phyloP scores from a whole-genome alignment of 1,284 basidiomycete species.

The Agroathelia rolfsii region DNA sequence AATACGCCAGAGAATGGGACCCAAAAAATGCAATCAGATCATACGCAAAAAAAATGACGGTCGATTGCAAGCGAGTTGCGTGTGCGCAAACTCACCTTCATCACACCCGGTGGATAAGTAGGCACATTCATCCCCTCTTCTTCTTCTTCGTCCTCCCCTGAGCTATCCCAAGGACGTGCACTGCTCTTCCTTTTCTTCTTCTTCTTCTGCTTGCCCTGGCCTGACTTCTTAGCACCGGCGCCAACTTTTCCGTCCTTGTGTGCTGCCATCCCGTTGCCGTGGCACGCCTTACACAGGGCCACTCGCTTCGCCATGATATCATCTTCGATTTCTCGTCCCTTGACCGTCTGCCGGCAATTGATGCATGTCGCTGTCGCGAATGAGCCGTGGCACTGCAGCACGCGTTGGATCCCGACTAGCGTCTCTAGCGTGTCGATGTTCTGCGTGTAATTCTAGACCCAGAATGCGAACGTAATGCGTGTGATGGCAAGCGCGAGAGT shows the following conservation, averaged over 20 bases:
- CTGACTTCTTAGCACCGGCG: slow-evolving; percentile 24
- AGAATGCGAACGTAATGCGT: slow-evolving; percentile 12
- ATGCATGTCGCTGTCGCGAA: slow-evolving; percentile 87
- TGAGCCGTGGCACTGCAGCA: slow-evolving; percentile 92
- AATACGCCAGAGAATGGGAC: too few species aligned
- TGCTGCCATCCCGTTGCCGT: too few species aligned
- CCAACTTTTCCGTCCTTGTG: too few species aligned
- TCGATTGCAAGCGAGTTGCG: background rate
- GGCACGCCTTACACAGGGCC: slow-evolving; percentile 63
- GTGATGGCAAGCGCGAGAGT: background rate
- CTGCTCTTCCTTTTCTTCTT: slow-evolving; percentile 39
- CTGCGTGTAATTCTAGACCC: slow-evolving; percentile 90
- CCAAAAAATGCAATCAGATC: slow-evolving; percentile 3
- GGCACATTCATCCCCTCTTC: slow-evolving; percentile 54
- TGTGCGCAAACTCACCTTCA: slow-evolving; percentile 68
- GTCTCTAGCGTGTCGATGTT: slow-evolving; percentile 88
- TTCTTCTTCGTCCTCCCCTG: slow-evolving; percentile 52
- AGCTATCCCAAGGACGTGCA: slow-evolving; percentile 51
- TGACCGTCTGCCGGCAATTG: slow-evolving; percentile 63
- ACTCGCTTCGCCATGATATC: slow-evolving; percentile 67
- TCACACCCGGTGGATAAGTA: slow-evolving; percentile 57
- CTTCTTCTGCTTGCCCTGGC: slow-evolving; percentile 37
- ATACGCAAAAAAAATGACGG: background rate
- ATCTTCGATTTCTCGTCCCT: slow-evolving; percentile 65
- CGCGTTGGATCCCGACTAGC: slow-evolving; percentile 71